Evolutionary conservation across 768 basidiomycete genomes (phyloP).

Genomic region (Lentinula lateritia): DNA sequence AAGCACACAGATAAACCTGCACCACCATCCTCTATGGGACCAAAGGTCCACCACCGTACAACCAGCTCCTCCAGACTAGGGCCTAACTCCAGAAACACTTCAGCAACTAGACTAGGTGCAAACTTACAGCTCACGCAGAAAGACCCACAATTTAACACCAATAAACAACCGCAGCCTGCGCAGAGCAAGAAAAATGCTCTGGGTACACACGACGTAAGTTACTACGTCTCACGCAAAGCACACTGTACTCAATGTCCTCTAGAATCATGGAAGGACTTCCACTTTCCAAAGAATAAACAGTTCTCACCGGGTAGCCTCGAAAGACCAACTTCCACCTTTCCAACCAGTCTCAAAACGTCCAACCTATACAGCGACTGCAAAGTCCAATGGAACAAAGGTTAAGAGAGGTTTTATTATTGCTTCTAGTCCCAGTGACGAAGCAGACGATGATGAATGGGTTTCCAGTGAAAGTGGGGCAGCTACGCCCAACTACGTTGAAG

Average conservation of each 20-base stretch:
- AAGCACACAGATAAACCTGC: slow-evolving; percentile 18
- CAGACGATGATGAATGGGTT: slow-evolving; percentile 70
- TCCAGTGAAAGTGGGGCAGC: slow-evolving; percentile 74
- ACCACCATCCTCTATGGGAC: slow-evolving; percentile 16
- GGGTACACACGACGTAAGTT: slow-evolving; percentile 35
- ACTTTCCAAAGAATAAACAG: slow-evolving; percentile 27
- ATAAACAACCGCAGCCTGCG: slow-evolving; percentile 32
- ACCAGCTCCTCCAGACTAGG: slow-evolving; percentile 41
- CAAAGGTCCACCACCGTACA: slow-evolving; percentile 29
- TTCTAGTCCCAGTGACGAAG: slow-evolving; percentile 35
- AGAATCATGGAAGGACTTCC: slow-evolving; percentile 20
- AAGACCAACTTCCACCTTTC: slow-evolving; percentile 19
- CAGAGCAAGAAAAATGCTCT: slow-evolving; percentile 45
- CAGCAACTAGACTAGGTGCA: slow-evolving; percentile 50
- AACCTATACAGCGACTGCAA: slow-evolving; percentile 15
- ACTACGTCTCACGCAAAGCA: slow-evolving; percentile 9
- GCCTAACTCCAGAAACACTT: slow-evolving; percentile 60
- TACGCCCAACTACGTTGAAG: slow-evolving; percentile 47
- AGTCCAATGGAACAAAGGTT: slow-evolving; percentile 25
- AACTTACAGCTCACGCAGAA: slow-evolving; percentile 70
- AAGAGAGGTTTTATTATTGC: slow-evolving; percentile 59
- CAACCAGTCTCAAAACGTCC: slow-evolving; percentile 14
- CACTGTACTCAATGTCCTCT: slow-evolving; percentile 14
- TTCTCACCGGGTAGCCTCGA: slow-evolving; percentile 29
- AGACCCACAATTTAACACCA: slow-evolving; percentile 31